A percentile compares a stretch with the other conserved stretches of the same genome.
These are phyloP conservation scores for Sarocladium kiliense DNA, from an alignment of 2,329 filamentous ascomycete genomes.

Conservation along the genomic window DNA sequence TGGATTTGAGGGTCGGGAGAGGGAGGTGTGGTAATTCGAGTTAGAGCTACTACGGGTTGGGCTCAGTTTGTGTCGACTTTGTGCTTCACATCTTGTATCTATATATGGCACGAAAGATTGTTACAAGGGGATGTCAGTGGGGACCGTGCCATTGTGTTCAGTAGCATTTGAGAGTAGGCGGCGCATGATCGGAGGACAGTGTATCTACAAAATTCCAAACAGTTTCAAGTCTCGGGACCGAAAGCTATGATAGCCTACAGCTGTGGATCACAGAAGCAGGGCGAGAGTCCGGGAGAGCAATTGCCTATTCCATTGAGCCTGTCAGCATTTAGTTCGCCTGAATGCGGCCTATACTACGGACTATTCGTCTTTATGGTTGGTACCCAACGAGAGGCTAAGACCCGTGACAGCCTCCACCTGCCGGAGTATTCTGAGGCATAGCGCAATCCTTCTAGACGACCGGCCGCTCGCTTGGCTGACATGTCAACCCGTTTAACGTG, in stretches of 20 bases:
- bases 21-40: constrained; percentile 42
- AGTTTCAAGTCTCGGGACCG: background rate
- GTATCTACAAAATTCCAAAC: background rate
- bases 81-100: background rate
- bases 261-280: background rate
- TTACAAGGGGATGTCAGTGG: background rate
- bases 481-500: no score
- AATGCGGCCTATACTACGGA: no score
- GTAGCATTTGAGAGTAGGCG: background rate
- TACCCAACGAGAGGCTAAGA: no score
- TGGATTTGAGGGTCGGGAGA: constrained; percentile 65
- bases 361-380: no score
- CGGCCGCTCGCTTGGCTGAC: no score
- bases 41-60: background rate
- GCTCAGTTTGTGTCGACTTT: background rate
- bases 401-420: no score
- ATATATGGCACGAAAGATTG: background rate
- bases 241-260: background rate
- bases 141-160: background rate
- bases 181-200: background rate
- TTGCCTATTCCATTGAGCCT: no score
- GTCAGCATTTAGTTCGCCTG: no score
- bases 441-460: no score
- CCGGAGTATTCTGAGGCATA: no score
- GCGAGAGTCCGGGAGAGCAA: no score